Conservation (phyloP, 2,329 filamentous ascomycete species). For the Calonectria hawksworthii region DNA sequence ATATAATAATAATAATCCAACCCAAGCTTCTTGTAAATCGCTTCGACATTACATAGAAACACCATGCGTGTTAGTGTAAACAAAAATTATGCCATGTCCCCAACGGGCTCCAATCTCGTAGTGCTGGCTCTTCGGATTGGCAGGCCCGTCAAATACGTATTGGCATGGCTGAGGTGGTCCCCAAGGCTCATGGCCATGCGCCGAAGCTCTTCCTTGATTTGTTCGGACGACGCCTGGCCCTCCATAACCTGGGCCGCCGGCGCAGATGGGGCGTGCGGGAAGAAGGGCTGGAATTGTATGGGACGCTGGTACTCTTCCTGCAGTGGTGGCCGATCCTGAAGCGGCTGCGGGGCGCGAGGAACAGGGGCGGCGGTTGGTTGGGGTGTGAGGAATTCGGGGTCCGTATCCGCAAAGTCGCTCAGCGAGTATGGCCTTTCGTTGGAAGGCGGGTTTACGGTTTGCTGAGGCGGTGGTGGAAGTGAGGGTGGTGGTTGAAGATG, state of each 20-base stretch:
- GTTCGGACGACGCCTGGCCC: constrained; percentile 64
- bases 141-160: constrained; percentile 59
- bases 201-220: constrained; percentile 66
- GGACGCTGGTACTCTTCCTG: constrained; percentile 34
- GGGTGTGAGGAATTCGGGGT: constrained; percentile 53
- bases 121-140: constrained; percentile 53
- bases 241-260: constrained; percentile 68
- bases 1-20: constrained; percentile 3
- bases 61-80: neutral
- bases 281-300: constrained; percentile 32
- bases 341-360: constrained; percentile 35
- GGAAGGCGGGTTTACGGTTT: constrained; percentile 28
- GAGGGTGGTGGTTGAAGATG: constrained; percentile 37
- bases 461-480: constrained; percentile 23
- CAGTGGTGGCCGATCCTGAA: constrained; percentile 36
- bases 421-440: constrained; percentile 54
- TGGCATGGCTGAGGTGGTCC: constrained; percentile 63
- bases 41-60: neutral
- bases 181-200: constrained; percentile 64
- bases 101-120: constrained; percentile 45
- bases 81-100: constrained; percentile 36
- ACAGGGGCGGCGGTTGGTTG: constrained; percentile 48
- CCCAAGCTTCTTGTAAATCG: neutral
- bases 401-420: constrained; percentile 58
- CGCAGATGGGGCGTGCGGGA: constrained; percentile 57